phyloP scores from a whole-genome alignment of 768 basidiomycete species.

The Suillus variegatus region DNA sequence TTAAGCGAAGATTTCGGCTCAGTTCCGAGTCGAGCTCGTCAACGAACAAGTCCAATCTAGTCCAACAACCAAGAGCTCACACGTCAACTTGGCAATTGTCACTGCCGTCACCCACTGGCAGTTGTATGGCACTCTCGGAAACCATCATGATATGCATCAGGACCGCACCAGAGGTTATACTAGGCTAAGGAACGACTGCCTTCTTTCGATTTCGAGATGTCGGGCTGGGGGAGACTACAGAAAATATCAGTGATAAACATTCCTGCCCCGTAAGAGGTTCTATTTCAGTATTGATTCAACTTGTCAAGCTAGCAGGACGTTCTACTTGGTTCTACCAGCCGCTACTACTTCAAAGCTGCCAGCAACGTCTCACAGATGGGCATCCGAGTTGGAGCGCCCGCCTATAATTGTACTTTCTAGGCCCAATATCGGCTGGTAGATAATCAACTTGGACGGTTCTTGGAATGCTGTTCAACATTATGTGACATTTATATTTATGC shows the following conservation, averaged over 20 bases:
- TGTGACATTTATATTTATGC: not conserved
- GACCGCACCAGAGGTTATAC: too few species aligned
- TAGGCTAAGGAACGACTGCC: too few species aligned
- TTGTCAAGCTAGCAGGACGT: not conserved
- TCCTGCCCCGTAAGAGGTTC: not conserved
- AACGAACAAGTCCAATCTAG: too few species aligned
- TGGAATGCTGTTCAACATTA: conserved; percentile 5
- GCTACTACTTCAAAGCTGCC: not conserved
- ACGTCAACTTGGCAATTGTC: too few species aligned
- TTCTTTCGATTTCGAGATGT: too few species aligned
- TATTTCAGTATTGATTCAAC: not conserved
- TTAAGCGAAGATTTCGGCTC: too few species aligned
- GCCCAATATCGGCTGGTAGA: not conserved
- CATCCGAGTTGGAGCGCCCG: too few species aligned
- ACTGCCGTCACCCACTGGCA: not conserved
- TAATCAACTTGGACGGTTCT: not conserved
- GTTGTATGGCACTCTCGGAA: not conserved
- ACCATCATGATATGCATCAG: not conserved
- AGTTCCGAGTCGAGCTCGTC: too few species aligned
- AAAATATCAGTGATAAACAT: too few species aligned
- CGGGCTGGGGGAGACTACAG: too few species aligned
- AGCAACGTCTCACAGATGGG: not conserved
- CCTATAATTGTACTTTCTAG: not conserved
- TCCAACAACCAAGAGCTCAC: too few species aligned
- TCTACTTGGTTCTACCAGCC: not conserved